Conservation (phyloP, 129 eudicot genomes). For the Pulicaria dysenterica region DNA sequence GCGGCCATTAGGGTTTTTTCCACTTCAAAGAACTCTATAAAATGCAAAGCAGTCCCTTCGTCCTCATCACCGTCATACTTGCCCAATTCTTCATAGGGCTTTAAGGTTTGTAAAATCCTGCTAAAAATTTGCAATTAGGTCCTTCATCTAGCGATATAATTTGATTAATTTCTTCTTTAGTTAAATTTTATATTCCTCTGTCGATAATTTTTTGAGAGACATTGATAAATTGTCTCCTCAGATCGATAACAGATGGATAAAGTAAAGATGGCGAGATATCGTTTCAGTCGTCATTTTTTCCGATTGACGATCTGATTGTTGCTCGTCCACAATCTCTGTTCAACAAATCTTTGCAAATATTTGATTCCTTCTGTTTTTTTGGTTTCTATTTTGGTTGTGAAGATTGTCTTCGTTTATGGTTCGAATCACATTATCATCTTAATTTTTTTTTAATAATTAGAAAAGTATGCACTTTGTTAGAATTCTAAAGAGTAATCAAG, state of each 20-base stretch:
- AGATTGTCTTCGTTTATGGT: no score
- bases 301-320: slow-evolving; percentile 52
- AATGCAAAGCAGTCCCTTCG: not conserved
- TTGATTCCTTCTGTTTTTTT: not conserved
- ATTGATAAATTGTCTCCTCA: slow-evolving; percentile 26
- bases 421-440: no score
- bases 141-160: not conserved
- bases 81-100: not conserved
- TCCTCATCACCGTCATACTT: not conserved
- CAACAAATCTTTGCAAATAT: not conserved
- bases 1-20: slow-evolving; percentile 9
- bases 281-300: slow-evolving; percentile 48
- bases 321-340: slow-evolving; percentile 33
- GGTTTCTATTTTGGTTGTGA: not conserved
- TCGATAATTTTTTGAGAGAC: slow-evolving; percentile 26
- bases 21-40: not conserved
- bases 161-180: not conserved
- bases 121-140: not conserved
- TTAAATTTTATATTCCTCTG: slow-evolving; percentile 30
- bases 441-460: no score
- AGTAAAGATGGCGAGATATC: slow-evolving; percentile 55
- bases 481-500: no score
- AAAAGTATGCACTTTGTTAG: no score
- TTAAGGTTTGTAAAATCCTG: not conserved
- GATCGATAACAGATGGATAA: slow-evolving; percentile 30